Evolutionary conservation across 805 yeast species (phyloP).

Genomic region (Candida ipomoeae): DNA sequence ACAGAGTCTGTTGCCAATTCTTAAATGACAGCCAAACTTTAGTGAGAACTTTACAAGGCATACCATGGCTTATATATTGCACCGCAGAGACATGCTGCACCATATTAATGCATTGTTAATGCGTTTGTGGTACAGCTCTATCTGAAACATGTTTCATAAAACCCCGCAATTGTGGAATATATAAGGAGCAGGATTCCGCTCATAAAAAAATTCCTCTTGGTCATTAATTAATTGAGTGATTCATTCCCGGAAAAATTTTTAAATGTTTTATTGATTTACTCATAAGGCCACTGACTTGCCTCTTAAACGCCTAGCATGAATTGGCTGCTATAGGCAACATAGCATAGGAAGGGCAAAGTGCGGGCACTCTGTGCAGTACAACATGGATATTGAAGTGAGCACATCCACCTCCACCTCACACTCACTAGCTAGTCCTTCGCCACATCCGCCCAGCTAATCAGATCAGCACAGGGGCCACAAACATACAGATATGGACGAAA

Average conservation of each 20-base stretch:
- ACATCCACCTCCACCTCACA: background rate
- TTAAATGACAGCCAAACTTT: no score
- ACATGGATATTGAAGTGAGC: background rate
- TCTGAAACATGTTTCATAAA: background rate
- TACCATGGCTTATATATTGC: background rate
- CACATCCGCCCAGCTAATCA: background rate
- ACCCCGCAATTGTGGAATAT: background rate
- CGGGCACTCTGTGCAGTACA: background rate
- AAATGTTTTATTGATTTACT: no score
- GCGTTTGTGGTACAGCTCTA: background rate
- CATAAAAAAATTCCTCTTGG: background rate
- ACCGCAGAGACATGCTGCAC: background rate
- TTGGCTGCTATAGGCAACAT: background rate
- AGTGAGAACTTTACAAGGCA: background rate
- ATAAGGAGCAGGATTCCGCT: background rate
- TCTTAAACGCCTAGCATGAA: background rate
- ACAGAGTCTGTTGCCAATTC: background rate
- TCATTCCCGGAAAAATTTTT: no score
- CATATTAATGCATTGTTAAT: background rate
- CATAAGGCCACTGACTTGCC: background rate
- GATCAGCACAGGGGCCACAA: background rate
- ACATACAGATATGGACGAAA: slow-evolving; percentile 33
- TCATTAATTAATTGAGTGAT: no score
- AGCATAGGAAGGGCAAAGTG: background rate
- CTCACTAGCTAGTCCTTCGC: background rate